Conservation (phyloP, 1,139 yeast genomes). For the Magnusiomyces paraingens region DNA sequence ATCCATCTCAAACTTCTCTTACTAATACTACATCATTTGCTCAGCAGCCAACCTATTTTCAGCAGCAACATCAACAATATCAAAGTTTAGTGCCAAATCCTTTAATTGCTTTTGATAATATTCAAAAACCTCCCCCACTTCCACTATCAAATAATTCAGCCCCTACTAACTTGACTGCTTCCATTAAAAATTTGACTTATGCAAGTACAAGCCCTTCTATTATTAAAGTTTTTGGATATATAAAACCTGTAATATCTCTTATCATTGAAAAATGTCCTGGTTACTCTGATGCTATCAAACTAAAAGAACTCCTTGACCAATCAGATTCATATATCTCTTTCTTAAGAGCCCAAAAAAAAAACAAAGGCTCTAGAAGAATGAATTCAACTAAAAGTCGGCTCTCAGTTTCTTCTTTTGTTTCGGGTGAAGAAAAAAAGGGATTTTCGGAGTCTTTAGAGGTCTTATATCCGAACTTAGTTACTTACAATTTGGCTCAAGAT, state of each 20-base stretch:
- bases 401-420: no score
- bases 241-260: conserved; percentile 1
- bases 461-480: not conserved
- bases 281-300: not conserved
- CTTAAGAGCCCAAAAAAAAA: no score
- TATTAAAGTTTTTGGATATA: not conserved
- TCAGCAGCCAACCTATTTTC: no score
- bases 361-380: no score
- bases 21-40: no score
- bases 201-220: not conserved
- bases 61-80: not conserved
- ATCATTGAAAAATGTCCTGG: not conserved
- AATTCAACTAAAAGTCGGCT: no score
- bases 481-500: not conserved
- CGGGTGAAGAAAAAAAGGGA: no score
- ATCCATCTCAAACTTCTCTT: no score
- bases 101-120: not conserved
- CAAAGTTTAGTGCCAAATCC: not conserved
- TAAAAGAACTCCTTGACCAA: conserved; percentile 1
- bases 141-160: not conserved
- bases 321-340: not conserved
- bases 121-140: not conserved
- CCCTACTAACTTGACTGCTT: not conserved
- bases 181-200: not conserved
- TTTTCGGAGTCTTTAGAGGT: no score